phyloP scores from a whole-genome alignment of 495 filamentous ascomycete species.

The Xylaria scruposa region DNA sequence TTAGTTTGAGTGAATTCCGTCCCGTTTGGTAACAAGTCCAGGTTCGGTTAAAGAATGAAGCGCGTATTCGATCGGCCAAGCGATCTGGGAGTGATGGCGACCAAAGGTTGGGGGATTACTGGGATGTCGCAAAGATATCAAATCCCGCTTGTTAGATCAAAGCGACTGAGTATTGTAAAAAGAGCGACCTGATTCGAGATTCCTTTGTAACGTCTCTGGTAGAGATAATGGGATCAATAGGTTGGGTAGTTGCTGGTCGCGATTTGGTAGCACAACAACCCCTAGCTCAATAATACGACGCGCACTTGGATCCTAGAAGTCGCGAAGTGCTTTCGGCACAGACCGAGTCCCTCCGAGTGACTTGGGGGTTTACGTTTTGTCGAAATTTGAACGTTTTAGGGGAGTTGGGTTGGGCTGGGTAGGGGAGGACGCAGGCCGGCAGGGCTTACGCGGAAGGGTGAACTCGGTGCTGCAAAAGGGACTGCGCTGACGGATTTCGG shows the following conservation, averaged over 20 bases:
- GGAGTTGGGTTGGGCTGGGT: neutral
- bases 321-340: neutral
- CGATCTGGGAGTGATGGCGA: neutral
- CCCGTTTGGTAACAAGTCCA: slow-evolving; percentile 17
- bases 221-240: neutral
- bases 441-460: slow-evolving; percentile 4
- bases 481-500: neutral
- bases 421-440: neutral
- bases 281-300: neutral
- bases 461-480: slow-evolving; percentile 10
- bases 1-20: slow-evolving; percentile 20
- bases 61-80: neutral
- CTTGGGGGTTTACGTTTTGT: neutral
- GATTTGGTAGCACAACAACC: neutral
- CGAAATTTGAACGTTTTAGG: neutral
- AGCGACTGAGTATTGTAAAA: slow-evolving; percentile 8
- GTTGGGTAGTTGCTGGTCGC: neutral
- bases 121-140: neutral
- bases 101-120: neutral
- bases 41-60: neutral
- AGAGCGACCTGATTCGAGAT: slow-evolving; percentile 9
- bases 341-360: neutral
- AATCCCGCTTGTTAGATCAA: neutral
- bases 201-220: neutral
- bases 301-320: neutral